Percentiles rank a stretch among this genome's conserved stretches.
These are phyloP conservation scores for Oenanthe sinensis DNA, from an alignment of 129 eudicot species.

Conservation along the genomic window DNA sequence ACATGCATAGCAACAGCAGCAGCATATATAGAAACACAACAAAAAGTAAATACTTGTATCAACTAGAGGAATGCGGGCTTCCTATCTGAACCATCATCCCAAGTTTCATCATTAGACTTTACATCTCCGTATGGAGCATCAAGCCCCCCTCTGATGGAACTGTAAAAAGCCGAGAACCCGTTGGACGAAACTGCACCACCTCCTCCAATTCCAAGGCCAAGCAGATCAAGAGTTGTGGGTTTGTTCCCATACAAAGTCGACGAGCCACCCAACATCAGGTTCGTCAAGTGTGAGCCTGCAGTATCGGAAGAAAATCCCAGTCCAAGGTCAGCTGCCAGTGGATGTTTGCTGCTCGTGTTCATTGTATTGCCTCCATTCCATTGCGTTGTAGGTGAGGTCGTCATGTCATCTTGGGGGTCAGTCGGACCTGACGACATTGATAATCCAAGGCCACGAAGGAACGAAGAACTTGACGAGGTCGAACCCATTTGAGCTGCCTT, in stretches of 20 bases:
- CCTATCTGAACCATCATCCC: constrained; percentile 57
- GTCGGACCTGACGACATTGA: constrained; percentile 25
- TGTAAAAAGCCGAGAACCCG: constrained; percentile 47
- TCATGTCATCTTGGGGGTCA: constrained; percentile 16
- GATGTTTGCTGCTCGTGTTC: constrained; percentile 22
- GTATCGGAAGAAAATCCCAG: constrained; percentile 25
- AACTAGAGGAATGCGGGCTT: constrained; percentile 52
- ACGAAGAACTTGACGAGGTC: constrained; percentile 48
- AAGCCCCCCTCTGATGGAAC: constrained; percentile 36
- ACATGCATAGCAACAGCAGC: neutral
- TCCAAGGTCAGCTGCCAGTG: constrained; percentile 28
- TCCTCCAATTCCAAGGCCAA: constrained; percentile 56
- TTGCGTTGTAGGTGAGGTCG: constrained; percentile 15
- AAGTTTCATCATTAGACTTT: constrained; percentile 20
- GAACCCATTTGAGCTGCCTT: constrained; percentile 91
- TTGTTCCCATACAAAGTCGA: constrained; percentile 22
- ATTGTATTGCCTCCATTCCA: constrained; percentile 26
- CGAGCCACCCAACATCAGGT: constrained; percentile 37
- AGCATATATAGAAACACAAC: neutral
- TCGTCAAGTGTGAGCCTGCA: constrained; percentile 12
- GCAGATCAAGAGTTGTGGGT: constrained; percentile 77
- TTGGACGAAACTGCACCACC: constrained; percentile 32
- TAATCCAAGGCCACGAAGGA: constrained; percentile 61
- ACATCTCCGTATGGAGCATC: constrained; percentile 25
- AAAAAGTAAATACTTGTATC: neutral